Percentiles rank a stretch among this genome's conserved stretches.
Evolutionary conservation across 805 yeast species (phyloP).

Genomic region (Clavispora asparagi): DNA sequence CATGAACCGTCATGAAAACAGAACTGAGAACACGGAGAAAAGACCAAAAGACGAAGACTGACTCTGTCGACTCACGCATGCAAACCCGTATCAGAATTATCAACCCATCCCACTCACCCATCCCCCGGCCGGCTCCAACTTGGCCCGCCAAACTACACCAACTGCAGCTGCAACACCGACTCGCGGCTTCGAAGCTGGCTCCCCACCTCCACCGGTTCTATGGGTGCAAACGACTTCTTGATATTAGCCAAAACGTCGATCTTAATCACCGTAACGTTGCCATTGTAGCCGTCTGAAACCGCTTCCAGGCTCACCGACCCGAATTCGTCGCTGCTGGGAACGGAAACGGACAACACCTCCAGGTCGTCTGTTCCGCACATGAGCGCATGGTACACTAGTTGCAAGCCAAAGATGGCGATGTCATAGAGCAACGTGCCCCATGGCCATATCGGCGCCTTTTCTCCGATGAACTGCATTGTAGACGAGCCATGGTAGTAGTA

Average conservation of each 20-base stretch:
- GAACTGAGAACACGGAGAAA: too few relatives aligned
- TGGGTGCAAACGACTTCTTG: background rate
- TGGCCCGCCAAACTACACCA: background rate
- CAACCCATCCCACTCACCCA: background rate
- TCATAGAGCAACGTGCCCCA: constrained; percentile 26
- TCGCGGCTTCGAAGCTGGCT: background rate
- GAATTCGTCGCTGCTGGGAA: constrained; percentile 7
- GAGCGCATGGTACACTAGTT: constrained; percentile 28
- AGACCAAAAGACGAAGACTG: too few relatives aligned
- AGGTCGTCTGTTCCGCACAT: constrained; percentile 30
- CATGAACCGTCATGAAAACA: too few relatives aligned
- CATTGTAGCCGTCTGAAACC: constrained; percentile 36
- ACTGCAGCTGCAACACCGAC: background rate
- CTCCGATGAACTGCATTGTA: constrained; percentile 37
- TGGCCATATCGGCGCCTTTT: constrained; percentile 22
- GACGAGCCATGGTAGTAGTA: constrained; percentile 28
- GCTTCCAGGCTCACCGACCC: constrained; percentile 13
- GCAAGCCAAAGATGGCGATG: constrained; percentile 19
- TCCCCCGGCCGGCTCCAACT: background rate
- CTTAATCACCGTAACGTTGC: constrained; percentile 28
- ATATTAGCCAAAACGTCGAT: constrained; percentile 19
- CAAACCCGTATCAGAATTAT: too few relatives aligned
- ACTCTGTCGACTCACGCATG: too few relatives aligned
- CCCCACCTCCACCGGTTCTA: background rate
- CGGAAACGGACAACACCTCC: constrained; percentile 16